Evolutionary conservation across 1,284 basidiomycete genomes (phyloP), one percentile per base, ranked within the genome.

Genomic region (Hypsizygus ulmarius): DNA sequence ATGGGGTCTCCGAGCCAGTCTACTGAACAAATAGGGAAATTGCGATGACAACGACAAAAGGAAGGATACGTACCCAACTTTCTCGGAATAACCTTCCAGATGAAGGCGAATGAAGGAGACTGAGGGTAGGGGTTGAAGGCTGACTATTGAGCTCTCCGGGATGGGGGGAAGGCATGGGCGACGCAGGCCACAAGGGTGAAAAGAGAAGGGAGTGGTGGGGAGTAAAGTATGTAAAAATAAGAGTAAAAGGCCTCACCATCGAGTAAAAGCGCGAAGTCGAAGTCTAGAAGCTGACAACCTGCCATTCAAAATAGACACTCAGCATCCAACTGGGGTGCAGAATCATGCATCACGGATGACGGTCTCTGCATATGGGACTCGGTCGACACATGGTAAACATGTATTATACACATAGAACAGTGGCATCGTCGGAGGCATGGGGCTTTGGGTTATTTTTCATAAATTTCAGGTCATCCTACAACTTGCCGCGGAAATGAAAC

Each of bases 1-100:
- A 74, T 3, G 70, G 71, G 9, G 70, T 68, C 35, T 70, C 69
- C 18, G 65, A 65, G 40, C 66, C 60, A 35, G 62, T 63, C 63
- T 68, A 60, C 58, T 59, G 16, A 12, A 18, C 5, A 8, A 15
- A 21, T 45, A 15, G 32, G 42, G 35, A 28, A 49, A 42, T 36
- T 40, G 37, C 27, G 46, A 27, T 30, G 34, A 38, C 15, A 39
- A 14, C 14, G 12, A 14, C 43, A 15, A 42, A 28, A 5, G 19
- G 25, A 27, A 30, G 18, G 39, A 48, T 43, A 53, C 56, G 32
- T 38, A 70, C 69, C 67, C 69, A 71, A 55, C 69, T 72, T 46
- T 70, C 67, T 53, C 69, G 62, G 45, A 62, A 61, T n/a, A 69
- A 45, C 40, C 65, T 59, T 10, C 68, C 63, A 43, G 65, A 36